Base-by-base conservation (phyloP, 768 basidiomycete species). In the Suillus discolor region DNA sequence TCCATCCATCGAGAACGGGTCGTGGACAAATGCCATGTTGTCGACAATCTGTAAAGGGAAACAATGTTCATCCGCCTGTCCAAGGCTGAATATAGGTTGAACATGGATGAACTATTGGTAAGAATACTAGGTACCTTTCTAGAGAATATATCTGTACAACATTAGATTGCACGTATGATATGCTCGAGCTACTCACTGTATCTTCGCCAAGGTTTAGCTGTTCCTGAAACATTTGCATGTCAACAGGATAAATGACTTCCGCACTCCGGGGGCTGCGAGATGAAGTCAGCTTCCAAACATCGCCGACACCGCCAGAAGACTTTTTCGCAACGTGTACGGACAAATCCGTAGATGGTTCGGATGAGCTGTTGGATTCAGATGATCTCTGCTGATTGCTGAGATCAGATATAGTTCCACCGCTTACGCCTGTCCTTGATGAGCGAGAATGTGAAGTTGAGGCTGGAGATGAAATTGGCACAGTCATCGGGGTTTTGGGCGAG, bases 1-100 rank as follows among this genome's bases (percentile, higher is more conserved):
- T 1, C 77, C 80, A 61, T 89, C 88, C 47, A 88, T 77, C 31
- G 85, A 77, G 39, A 88, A 76, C 0, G 89, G 89, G 65, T 87
- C 84, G 59, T 85, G 81, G 11, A 88, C 47, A 66, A 88, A 89
- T 0, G 82, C 85, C 68, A 83, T 71, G 11, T 79, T 67, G 2
- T 62, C 63, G 9, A 75, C 65, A 13, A 82, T 79, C 60, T 81
- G 78, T 16, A 87, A 62, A 6, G 82, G 79, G 65, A 85, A 75
- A 66, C 81, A 76, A n/a, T 83, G 72, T 23, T 81, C 79, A 20
- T 74, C 67, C 66, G 75, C 74, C n/a, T 72, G 72, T 42, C 72
- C 68, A 61, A 81, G 77, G 62, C 81, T 83, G 57, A 54, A 47
- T 31, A 54, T 25, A 25, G 67, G 54, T 64, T 51, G 42, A 62